Percentiles rank a stretch among this genome's conserved stretches.
Evolutionary conservation across 371 early-diverging fungal genomes (phyloP).

Genomic region (Mucor mucedo): DNA sequence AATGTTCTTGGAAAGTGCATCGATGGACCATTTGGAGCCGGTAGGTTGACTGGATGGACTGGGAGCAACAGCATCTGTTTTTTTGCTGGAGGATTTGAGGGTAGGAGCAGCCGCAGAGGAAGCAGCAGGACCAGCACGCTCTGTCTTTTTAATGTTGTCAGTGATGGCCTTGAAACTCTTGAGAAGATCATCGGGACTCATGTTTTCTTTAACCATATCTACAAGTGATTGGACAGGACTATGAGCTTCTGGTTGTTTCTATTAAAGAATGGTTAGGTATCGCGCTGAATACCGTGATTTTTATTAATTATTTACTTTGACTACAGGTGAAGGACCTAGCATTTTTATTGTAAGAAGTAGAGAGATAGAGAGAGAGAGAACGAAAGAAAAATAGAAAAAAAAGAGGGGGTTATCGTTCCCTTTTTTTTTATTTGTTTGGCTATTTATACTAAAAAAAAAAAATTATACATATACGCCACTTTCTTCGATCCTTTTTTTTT

Average conservation of each 20-base stretch:
- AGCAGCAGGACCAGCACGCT: background rate
- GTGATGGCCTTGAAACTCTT: constrained; percentile 11
- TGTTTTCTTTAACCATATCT: constrained; percentile 8
- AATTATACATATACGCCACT: background rate
- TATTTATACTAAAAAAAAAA: too few relatives aligned
- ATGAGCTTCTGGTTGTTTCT: background rate
- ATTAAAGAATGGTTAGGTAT: too few relatives aligned
- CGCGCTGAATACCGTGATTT: too few relatives aligned
- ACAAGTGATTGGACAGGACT: background rate
- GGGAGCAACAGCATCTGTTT: background rate
- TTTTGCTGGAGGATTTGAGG: background rate
- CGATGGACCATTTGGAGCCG: constrained; percentile 38
- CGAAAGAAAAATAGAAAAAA: background rate
- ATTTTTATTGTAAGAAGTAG: constrained; percentile 10
- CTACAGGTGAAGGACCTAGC: constrained; percentile 19
- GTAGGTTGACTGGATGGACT: constrained; percentile 25
- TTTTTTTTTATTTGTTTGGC: background rate
- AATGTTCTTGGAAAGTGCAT: constrained; percentile 39
- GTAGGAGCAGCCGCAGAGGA: background rate
- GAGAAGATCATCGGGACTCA: constrained; percentile 12
- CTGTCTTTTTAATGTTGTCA: constrained; percentile 1
- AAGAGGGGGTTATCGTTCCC: background rate
- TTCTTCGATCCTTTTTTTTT: constrained; percentile 6
- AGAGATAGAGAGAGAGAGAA: background rate
- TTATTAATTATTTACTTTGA: constrained; percentile 4